Percentiles rank a stretch among this genome's conserved stretches.
phyloP scores from a whole-genome alignment of 169 alveolate species.

The Cryptosporidium baileyi region DNA sequence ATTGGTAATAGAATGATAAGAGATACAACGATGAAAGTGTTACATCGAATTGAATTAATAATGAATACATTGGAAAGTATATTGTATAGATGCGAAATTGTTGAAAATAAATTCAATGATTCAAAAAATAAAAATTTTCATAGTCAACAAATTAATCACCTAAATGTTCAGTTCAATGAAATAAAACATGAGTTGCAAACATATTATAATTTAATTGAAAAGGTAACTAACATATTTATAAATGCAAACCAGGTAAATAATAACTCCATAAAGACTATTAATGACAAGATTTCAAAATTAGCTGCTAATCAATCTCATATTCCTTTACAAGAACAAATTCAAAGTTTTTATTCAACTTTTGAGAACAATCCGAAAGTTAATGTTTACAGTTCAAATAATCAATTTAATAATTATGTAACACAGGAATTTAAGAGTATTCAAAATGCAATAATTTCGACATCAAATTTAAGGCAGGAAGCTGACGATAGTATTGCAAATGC shows the following conservation, averaged over 20 bases:
- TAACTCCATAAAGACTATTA: slow-evolving; percentile 15
- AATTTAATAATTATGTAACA: slow-evolving; percentile 27
- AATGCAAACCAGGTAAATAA: slow-evolving; percentile 19
- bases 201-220: slow-evolving; percentile 8
- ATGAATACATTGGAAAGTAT: slow-evolving; percentile 57
- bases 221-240: slow-evolving; percentile 9
- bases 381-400: slow-evolving; percentile 36
- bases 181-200: slow-evolving; percentile 1
- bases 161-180: neutral
- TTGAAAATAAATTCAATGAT: slow-evolving; percentile 15
- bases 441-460: slow-evolving; percentile 33
- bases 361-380: slow-evolving; percentile 55
- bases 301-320: neutral
- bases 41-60: slow-evolving; percentile 34
- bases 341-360: slow-evolving; percentile 22
- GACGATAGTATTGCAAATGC: slow-evolving; percentile 64
- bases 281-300: slow-evolving; percentile 26
- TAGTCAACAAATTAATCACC: slow-evolving; percentile 1
- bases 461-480: slow-evolving; percentile 58
- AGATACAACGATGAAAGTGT: slow-evolving; percentile 43
- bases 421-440: slow-evolving; percentile 56
- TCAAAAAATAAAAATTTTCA: neutral
- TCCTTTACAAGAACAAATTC: slow-evolving; percentile 3
- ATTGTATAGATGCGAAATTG: slow-evolving; percentile 44
- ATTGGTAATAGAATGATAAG: slow-evolving; percentile 58